phyloP scores from a whole-genome alignment of 2,329 filamentous ascomycete species.

The Trichophyton benhamiae region DNA sequence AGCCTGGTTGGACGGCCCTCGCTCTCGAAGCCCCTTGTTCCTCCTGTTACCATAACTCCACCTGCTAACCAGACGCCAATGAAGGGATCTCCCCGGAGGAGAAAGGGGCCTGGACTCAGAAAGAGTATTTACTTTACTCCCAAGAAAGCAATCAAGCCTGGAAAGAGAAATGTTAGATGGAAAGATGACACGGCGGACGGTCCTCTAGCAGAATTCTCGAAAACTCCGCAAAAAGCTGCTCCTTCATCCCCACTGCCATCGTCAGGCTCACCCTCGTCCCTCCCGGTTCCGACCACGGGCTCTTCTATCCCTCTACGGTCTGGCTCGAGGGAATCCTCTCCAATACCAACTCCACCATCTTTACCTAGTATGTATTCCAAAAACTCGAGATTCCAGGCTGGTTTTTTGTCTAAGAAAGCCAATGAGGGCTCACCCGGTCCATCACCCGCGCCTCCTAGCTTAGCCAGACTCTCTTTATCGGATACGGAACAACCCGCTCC shows the following conservation, averaged over 20 bases:
- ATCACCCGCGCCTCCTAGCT: slow-evolving; percentile 43
- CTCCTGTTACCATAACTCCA: slow-evolving; percentile 6
- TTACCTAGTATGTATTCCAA: slow-evolving; percentile 49
- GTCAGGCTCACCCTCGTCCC: slow-evolving; percentile 27
- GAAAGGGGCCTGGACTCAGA: slow-evolving; percentile 49
- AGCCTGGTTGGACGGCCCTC: slow-evolving; percentile 24
- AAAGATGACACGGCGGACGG: slow-evolving; percentile 76
- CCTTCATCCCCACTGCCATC: slow-evolving; percentile 44
- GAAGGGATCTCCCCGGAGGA: slow-evolving; percentile 68
- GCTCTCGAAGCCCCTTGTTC: slow-evolving; percentile 7
- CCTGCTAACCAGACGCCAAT: slow-evolving; percentile 46
- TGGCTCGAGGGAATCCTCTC: slow-evolving; percentile 40
- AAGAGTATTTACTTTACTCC: slow-evolving; percentile 75
- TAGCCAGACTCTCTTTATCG: slow-evolving; percentile 49
- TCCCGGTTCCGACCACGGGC: slow-evolving; percentile 36
- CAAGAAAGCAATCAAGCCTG: slow-evolving; percentile 49
- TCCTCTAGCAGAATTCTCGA: slow-evolving; percentile 76
- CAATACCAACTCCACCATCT: slow-evolving; percentile 44
- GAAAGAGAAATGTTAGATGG: slow-evolving; percentile 75
- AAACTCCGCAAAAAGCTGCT: slow-evolving; percentile 63
- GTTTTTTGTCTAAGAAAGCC: slow-evolving; percentile 64
- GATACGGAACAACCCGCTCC: slow-evolving; percentile 44
- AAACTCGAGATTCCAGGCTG: slow-evolving; percentile 71
- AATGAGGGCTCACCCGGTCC: slow-evolving; percentile 47
- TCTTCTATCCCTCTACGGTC: slow-evolving; percentile 39